phyloP scores from a whole-genome alignment of 2,329 filamentous ascomycete genomes.

The Epichloe baconii region DNA sequence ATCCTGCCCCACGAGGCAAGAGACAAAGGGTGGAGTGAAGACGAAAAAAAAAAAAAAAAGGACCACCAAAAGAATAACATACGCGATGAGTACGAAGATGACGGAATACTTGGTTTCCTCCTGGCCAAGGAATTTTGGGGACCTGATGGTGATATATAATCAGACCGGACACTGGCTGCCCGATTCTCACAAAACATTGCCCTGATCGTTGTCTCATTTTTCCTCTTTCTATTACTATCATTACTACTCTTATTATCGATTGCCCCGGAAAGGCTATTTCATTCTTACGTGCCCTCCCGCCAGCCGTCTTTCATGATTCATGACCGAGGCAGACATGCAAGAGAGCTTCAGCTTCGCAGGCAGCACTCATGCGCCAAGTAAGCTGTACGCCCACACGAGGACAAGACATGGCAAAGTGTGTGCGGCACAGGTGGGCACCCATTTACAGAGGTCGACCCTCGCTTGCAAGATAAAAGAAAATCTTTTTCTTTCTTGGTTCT shows the following conservation, averaged over 20 bases:
- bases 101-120: neutral
- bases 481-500: neutral
- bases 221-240: neutral
- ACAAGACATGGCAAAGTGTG: neutral
- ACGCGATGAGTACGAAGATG: neutral
- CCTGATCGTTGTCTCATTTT: neutral
- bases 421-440: neutral
- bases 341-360: neutral
- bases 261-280: neutral
- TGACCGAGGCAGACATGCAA: neutral
- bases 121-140: neutral
- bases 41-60: neutral
- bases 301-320: neutral
- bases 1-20: conserved; percentile 85
- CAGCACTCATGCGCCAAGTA: neutral
- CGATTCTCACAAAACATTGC: neutral
- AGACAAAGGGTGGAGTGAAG: conserved; percentile 55
- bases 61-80: neutral
- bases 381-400: neutral
- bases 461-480: neutral
- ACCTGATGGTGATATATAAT: neutral
- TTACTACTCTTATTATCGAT: neutral
- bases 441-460: neutral
- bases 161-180: conserved; percentile 1
- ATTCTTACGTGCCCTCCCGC: neutral